These are phyloP conservation scores for Niebla homalea DNA, from an alignment of 495 filamentous ascomycete genomes.

Conservation along the genomic window DNA sequence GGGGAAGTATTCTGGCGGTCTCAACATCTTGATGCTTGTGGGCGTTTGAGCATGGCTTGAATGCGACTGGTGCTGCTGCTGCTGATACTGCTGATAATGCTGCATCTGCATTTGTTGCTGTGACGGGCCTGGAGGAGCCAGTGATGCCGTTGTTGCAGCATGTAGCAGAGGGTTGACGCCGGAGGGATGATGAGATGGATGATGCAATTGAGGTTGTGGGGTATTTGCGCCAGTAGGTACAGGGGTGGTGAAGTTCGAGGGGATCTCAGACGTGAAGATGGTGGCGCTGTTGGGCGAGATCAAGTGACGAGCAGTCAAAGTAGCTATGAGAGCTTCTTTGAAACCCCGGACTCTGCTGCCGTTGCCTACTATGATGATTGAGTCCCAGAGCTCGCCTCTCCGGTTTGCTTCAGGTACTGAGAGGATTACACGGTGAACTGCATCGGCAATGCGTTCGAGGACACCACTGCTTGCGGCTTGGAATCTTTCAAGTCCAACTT, in stretches of 20 bases:
- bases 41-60: slow-evolving; percentile 79
- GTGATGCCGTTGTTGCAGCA: slow-evolving; percentile 68
- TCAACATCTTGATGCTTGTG: slow-evolving; percentile 64
- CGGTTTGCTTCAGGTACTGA: slow-evolving; percentile 65
- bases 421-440: slow-evolving; percentile 69
- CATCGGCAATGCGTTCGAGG: slow-evolving; percentile 65
- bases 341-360: slow-evolving; percentile 74
- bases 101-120: slow-evolving; percentile 21
- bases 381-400: slow-evolving; percentile 80
- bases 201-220: slow-evolving; percentile 39
- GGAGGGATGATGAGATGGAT: slow-evolving; percentile 29
- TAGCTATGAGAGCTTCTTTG: slow-evolving; percentile 71
- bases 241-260: slow-evolving; percentile 80
- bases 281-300: slow-evolving; percentile 82
- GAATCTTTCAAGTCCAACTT: slow-evolving; percentile 82
- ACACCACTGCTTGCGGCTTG: slow-evolving; percentile 59
- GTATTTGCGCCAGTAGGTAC: slow-evolving; percentile 85
- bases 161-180: slow-evolving; percentile 85
- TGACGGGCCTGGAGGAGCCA: slow-evolving; percentile 16
- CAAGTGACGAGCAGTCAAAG: slow-evolving; percentile 67
- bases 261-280: slow-evolving; percentile 93
- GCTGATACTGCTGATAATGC: slow-evolving; percentile 32
- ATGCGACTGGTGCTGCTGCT: slow-evolving; percentile 41
- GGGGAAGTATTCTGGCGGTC: slow-evolving; percentile 74
- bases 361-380: slow-evolving; percentile 74